Percentiles rank a stretch among this genome's conserved stretches.
Conservation (phyloP, 1,139 yeast species). For the Kodamaea ohmeri region DNA sequence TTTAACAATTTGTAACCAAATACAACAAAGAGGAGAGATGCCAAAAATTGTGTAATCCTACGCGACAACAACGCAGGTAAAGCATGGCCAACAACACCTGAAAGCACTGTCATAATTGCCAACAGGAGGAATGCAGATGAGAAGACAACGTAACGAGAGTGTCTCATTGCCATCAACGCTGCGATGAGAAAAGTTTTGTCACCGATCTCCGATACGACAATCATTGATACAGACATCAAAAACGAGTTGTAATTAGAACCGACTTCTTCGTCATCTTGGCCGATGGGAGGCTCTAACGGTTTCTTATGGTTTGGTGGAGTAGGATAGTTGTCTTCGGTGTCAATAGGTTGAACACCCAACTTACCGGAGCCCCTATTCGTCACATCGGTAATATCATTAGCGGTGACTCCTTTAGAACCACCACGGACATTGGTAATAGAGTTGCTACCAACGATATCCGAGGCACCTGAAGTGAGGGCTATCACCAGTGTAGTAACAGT, state of each 20-base stretch:
- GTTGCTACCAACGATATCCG: background rate
- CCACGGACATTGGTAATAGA: background rate
- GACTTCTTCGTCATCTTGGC: constrained; percentile 17
- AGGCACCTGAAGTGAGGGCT: background rate
- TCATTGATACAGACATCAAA: constrained; percentile 76
- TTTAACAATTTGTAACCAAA: constrained; percentile 74
- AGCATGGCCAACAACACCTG: constrained; percentile 90
- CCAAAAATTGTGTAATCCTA: constrained; percentile 74
- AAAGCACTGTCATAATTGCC: constrained; percentile 84
- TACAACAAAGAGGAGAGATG: constrained; percentile 74
- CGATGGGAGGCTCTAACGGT: constrained; percentile 21
- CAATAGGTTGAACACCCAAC: constrained; percentile 25
- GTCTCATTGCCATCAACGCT: constrained; percentile 97
- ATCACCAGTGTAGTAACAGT: background rate
- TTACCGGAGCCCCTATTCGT: constrained; percentile 12
- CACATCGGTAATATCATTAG: constrained; percentile 6
- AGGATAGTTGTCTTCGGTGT: constrained; percentile 32
- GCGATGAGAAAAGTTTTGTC: constrained; percentile 96
- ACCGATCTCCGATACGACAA: constrained; percentile 89
- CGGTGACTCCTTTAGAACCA: background rate
- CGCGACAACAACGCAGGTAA: constrained; percentile 82
- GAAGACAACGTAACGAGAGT: constrained; percentile 77
- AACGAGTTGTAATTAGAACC: constrained; percentile 46
- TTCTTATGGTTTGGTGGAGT: constrained; percentile 25
- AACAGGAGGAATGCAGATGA: constrained; percentile 85